Percentiles rank a stretch among this genome's conserved stretches.
Evolutionary conservation across 106 monocot species (phyloP).

Genomic region (Allium sativum): DNA sequence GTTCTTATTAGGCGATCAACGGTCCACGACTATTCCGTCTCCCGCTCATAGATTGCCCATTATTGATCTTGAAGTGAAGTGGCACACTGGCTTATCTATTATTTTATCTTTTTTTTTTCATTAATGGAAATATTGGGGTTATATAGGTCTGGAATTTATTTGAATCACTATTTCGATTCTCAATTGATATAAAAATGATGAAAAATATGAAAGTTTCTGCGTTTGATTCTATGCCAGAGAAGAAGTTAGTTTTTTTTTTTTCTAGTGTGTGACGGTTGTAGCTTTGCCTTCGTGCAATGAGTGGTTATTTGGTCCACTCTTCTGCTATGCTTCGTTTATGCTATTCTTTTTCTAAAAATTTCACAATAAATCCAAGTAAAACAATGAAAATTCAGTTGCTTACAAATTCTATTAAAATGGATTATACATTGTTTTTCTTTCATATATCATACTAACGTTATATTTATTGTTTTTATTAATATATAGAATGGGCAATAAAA

Average conservation of each 20-base stretch:
- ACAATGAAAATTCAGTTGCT: too few species aligned
- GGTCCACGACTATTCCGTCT: slow-evolving; percentile 20
- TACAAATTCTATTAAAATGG: too few species aligned
- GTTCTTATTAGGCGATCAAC: slow-evolving; percentile 7
- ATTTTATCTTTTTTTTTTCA: background rate
- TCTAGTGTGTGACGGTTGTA: background rate
- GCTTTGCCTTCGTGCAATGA: background rate
- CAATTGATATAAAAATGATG: background rate
- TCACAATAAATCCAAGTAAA: too few species aligned
- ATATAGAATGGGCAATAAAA: too few species aligned
- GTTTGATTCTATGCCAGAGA: slow-evolving; percentile 12
- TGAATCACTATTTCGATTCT: slow-evolving; percentile 15
- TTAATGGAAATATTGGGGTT: background rate
- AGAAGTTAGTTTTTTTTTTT: slow-evolving; percentile 3
- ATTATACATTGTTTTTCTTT: too few species aligned
- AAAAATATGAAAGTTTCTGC: slow-evolving; percentile 10
- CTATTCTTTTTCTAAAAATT: too few species aligned
- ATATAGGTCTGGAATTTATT: background rate
- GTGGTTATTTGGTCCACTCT: background rate
- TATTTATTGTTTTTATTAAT: too few species aligned
- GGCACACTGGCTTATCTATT: background rate
- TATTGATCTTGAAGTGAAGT: slow-evolving; percentile 16
- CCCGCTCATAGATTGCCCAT: slow-evolving; percentile 54
- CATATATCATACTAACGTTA: too few species aligned
- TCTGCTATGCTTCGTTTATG: too few species aligned